phyloP scores from a whole-genome alignment of 345 rosid species.

The Citrus sp. region DNA sequence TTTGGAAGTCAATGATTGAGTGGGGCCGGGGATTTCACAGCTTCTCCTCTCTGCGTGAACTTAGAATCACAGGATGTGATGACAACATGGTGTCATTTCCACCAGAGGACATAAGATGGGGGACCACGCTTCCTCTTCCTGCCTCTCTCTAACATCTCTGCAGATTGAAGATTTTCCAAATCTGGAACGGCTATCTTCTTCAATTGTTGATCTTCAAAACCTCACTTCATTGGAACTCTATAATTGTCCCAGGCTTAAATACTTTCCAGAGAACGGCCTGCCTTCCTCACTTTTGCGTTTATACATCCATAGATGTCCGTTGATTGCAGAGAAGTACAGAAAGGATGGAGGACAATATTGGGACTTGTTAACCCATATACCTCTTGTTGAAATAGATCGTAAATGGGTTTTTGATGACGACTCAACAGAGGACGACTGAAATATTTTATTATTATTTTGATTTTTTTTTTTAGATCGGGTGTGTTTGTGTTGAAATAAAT shows the following conservation, averaged over 20 bases:
- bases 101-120: no score
- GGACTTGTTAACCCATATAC: no score
- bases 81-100: background rate
- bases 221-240: background rate
- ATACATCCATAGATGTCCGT: fast-evolving
- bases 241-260: conserved; percentile 14
- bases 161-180: background rate
- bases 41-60: no score
- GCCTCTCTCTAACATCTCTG: background rate
- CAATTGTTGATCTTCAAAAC: conserved; percentile 1
- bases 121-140: conserved; percentile 6
- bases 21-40: no score
- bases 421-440: no score
- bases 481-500: no score
- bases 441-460: no score
- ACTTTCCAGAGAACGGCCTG: no score
- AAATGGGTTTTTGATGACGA: no score
- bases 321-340: background rate
- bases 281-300: background rate
- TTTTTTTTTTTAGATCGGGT: no score
- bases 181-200: conserved; percentile 10
- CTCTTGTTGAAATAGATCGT: fast-evolving
- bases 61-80: no score
- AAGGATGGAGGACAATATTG: background rate
- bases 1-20: no score